Percentiles rank a stretch among this genome's conserved stretches.
phyloP scores from a whole-genome alignment of 2,329 filamentous ascomycete genomes.

The Ophiocordyceps polyrhachis-furcata region DNA sequence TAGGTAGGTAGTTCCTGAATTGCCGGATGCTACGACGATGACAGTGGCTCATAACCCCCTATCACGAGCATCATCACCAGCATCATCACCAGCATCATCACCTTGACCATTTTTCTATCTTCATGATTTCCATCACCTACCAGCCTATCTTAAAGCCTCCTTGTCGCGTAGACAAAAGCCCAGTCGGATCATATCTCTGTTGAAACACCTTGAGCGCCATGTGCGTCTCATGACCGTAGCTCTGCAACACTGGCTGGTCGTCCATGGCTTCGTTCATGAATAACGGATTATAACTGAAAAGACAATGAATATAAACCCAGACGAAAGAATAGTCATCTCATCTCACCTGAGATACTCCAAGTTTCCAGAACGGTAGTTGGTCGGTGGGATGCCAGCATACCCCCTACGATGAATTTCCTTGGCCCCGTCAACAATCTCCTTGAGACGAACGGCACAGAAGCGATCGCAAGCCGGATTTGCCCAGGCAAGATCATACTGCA shows the following conservation, averaged over 20 bases:
- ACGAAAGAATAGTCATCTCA: too few species aligned
- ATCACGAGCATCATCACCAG: too few species aligned
- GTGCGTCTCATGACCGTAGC: conserved; percentile 5
- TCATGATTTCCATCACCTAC: not conserved
- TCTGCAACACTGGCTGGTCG: conserved; percentile 5
- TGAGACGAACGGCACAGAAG: conserved; percentile 3
- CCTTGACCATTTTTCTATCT: too few species aligned
- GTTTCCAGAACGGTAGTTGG: conserved; percentile 6
- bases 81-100: too few species aligned
- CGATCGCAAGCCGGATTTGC: conserved; percentile 6
- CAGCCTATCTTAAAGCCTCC: conserved; percentile 2
- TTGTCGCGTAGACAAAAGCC: conserved; percentile 3
- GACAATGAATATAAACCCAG: too few species aligned
- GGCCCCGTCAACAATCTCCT: conserved; percentile 1
- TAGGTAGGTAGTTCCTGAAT: too few species aligned
- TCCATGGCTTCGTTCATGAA: conserved; percentile 9
- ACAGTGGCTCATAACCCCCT: too few species aligned
- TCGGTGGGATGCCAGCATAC: conserved; percentile 6
- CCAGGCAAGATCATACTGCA: conserved; percentile 13
- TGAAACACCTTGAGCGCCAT: conserved; percentile 3
- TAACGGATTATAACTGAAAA: conserved; percentile 7
- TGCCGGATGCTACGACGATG: too few species aligned
- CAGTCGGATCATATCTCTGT: conserved; percentile 4
- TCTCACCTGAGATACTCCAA: conserved; percentile 1
- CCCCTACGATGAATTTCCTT: conserved; percentile 4